phyloP scores from a whole-genome alignment of 208 protist species.

The Trypanosoma caninum region DNA sequence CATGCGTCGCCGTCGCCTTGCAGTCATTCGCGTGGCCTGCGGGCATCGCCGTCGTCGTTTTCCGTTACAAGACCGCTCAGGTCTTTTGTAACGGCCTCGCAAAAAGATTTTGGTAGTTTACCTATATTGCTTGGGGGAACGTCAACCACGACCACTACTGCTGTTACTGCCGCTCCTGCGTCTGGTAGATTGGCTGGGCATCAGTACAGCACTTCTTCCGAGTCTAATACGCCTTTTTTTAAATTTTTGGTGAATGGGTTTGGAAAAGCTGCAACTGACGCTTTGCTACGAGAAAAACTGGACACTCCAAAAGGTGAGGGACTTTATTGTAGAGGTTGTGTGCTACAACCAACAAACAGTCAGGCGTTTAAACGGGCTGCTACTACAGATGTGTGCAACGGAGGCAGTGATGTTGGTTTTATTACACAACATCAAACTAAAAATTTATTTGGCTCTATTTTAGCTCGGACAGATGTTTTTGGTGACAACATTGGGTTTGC shows the following conservation, averaged over 20 bases:
- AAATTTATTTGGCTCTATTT: background rate
- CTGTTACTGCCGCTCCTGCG: background rate
- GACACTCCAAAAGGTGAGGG: background rate
- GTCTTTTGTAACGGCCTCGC: background rate
- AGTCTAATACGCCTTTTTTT: background rate
- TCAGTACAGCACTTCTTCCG: slow-evolving; percentile 6
- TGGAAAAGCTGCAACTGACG: background rate
- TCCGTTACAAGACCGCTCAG: background rate
- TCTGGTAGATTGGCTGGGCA: background rate
- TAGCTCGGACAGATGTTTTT: background rate
- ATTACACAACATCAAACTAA: background rate
- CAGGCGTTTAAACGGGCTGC: too few relatives aligned
- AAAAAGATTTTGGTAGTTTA: background rate
- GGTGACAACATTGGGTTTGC: background rate
- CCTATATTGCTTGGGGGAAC: background rate
- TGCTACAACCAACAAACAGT: background rate
- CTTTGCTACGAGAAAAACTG: background rate
- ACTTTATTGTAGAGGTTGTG: background rate
- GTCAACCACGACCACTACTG: background rate
- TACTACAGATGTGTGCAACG: too few relatives aligned
- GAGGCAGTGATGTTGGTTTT: too few relatives aligned
- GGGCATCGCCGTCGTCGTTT: background rate
- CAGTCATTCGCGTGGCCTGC: background rate
- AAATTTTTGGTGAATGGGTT: slow-evolving; percentile 1
- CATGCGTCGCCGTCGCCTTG: background rate